Percentiles rank a stretch among this genome's conserved stretches.
These are phyloP conservation scores for Phytophthora idaei DNA, from an alignment of 352 stramenopile genomes.

Conservation along the genomic window DNA sequence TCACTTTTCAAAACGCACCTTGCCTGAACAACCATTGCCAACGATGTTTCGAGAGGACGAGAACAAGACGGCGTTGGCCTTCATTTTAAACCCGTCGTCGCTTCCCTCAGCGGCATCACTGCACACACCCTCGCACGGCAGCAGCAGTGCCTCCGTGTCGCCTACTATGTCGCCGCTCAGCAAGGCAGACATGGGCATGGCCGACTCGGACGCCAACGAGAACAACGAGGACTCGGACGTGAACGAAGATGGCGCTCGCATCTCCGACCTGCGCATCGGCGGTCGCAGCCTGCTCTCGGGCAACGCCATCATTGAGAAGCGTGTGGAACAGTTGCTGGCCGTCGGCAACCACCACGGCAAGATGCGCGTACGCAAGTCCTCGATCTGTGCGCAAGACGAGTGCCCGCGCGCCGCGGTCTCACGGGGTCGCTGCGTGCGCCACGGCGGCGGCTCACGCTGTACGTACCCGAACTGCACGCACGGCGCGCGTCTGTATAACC, in stretches of 20 bases:
- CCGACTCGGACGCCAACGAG: slow-evolving; percentile 40
- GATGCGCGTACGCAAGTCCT: slow-evolving; percentile 70
- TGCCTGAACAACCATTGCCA: not conserved
- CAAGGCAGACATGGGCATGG: slow-evolving; percentile 43
- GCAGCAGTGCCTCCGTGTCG: slow-evolving; percentile 31
- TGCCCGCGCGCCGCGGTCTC: slow-evolving; percentile 61
- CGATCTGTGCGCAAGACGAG: slow-evolving; percentile 60
- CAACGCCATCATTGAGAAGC: slow-evolving; percentile 57
- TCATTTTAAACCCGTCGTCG: slow-evolving; percentile 73
- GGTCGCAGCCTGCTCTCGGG: slow-evolving; percentile 58
- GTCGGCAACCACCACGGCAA: slow-evolving; percentile 68
- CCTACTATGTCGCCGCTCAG: slow-evolving; percentile 53
- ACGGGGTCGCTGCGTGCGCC: slow-evolving; percentile 55
- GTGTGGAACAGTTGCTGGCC: slow-evolving; percentile 61
- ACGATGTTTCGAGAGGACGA: slow-evolving; percentile 45
- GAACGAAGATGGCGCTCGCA: slow-evolving; percentile 28
- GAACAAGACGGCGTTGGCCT: slow-evolving; percentile 66
- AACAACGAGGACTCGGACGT: slow-evolving; percentile 44
- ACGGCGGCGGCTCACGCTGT: slow-evolving; percentile 61
- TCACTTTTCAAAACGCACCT: slow-evolving; percentile 6
- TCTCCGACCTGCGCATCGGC: slow-evolving; percentile 53
- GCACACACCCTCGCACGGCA: slow-evolving; percentile 17
- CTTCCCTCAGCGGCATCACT: slow-evolving; percentile 2
- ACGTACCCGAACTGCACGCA: slow-evolving; percentile 66
- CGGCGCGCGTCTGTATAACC: slow-evolving; percentile 63